Base-by-base conservation (phyloP, 768 basidiomycete species). In the Rhizopogon vinicolor region DNA sequence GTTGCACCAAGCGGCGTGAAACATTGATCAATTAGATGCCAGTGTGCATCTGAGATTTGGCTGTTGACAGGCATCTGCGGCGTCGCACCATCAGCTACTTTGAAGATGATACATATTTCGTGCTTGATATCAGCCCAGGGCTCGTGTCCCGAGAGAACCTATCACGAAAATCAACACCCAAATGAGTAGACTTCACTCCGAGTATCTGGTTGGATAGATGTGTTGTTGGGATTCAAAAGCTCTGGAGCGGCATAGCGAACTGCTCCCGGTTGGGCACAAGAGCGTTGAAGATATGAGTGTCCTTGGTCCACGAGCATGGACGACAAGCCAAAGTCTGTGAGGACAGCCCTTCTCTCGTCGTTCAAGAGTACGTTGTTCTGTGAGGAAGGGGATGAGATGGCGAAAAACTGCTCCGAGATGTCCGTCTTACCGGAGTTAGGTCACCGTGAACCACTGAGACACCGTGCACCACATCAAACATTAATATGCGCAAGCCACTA, bases 241-340 rank as follows among this genome's bases (percentile, higher is more conserved):
- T 70, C 60, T 0, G 75, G 63, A 43, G 77, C 78, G 9, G 75
- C 72, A 74, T 76, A 78, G 0, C 76, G 71, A 35, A 77, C 69
- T 25, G 74, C 74, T 14, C 77, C 78, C 12, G 44, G 19, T 28
- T 55, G 35, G 3, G 33, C 48, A 49, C 35, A 10, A 18, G 44
- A 29, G 71, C 75, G 73, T 19, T 67, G 66, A 44, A 66, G 60
- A 28, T 61, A 68, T 29, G 62, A 61, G 62, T 66, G 5, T n/a
- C 68, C 63, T 25, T 63, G 49, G 72, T 76, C 72, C 14, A 13
- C 48, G 8, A 49, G 35, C 35, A 77, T 69, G 19, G 61, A 71
- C 14, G 75, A 78, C 7, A 78, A 62, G 3, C 77, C 78, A 57
- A 78, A 78, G 53, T 78, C 78, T 57, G 72, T 73, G 19, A 79